Percentiles rank a stretch among this genome's conserved stretches.
Evolutionary conservation across 345 rosid genomes (phyloP).

Genomic region (Eucalyptus polyanthemos): DNA sequence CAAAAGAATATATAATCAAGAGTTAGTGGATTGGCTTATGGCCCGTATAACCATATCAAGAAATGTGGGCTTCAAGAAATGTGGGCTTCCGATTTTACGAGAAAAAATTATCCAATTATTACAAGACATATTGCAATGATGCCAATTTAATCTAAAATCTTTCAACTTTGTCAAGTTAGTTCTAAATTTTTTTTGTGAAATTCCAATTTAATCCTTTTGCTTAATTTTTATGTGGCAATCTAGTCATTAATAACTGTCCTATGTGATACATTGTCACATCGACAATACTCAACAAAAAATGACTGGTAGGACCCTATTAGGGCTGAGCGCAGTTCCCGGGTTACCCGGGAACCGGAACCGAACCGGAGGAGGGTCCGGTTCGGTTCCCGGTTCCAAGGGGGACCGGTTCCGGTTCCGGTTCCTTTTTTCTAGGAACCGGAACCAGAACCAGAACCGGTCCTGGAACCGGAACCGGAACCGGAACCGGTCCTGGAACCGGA

Average conservation of each 20-base stretch:
- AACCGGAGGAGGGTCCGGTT: too few species aligned
- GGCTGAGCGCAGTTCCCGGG: too few species aligned
- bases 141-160: too few species aligned
- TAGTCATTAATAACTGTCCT: neutral
- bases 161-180: neutral
- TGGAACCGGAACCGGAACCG: too few species aligned
- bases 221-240: neutral
- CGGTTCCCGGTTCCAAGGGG: too few species aligned
- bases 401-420: too few species aligned
- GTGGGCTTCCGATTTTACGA: neutral
- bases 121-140: neutral
- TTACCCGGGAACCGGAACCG: too few species aligned
- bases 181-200: neutral
- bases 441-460: too few species aligned
- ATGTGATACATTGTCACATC: neutral
- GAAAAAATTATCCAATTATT: neutral
- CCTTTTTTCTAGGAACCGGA: too few species aligned
- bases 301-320: neutral
- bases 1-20: neutral
- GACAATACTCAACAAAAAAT: neutral
- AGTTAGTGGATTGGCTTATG: neutral
- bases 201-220: neutral
- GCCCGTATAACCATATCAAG: neutral
- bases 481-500: too few species aligned
- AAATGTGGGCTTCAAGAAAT: neutral